Percentiles rank a stretch among this genome's conserved stretches.
Conservation (phyloP, 169 alveolate species). For the Plasmodium inui region DNA sequence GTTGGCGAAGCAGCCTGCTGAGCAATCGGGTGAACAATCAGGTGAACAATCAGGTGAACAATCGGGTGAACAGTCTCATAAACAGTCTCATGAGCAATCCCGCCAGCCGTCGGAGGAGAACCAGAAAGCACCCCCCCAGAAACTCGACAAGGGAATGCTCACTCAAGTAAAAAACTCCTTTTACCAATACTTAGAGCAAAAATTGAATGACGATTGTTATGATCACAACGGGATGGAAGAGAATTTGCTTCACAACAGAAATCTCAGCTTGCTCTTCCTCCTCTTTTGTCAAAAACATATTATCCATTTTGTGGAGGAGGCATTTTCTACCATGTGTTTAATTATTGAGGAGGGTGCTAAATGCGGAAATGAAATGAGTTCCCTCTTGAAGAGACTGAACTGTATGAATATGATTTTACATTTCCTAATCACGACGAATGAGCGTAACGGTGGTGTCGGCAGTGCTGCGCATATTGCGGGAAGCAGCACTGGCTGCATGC, state of each 20-base stretch:
- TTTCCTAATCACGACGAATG: conserved; percentile 19
- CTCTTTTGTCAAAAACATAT: conserved; percentile 47
- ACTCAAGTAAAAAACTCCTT: conserved; percentile 35
- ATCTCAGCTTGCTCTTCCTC: background rate
- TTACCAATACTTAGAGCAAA: conserved; percentile 1
- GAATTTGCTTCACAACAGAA: conserved; percentile 16
- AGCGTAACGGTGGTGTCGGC: background rate
- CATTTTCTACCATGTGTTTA: background rate
- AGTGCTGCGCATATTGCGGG: background rate
- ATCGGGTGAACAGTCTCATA: background rate
- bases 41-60: background rate
- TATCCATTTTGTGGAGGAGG: conserved; percentile 29
- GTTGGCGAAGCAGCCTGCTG: background rate
- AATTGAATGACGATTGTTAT: conserved; percentile 15
- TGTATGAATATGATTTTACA: conserved; percentile 33
- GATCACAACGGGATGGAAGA: conserved; percentile 15
- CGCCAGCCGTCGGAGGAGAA: background rate
- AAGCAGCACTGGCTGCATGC: background rate
- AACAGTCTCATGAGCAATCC: background rate
- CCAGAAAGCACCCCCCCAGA: background rate
- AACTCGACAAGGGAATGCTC: background rate
- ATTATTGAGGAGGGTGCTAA: background rate
- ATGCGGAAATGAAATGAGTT: background rate
- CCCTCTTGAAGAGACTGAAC: conserved; percentile 15
- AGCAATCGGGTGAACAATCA: background rate